Evolutionary conservation across 2,329 filamentous ascomycete species (phyloP).

Genomic region (Bipolaris gigantea): DNA sequence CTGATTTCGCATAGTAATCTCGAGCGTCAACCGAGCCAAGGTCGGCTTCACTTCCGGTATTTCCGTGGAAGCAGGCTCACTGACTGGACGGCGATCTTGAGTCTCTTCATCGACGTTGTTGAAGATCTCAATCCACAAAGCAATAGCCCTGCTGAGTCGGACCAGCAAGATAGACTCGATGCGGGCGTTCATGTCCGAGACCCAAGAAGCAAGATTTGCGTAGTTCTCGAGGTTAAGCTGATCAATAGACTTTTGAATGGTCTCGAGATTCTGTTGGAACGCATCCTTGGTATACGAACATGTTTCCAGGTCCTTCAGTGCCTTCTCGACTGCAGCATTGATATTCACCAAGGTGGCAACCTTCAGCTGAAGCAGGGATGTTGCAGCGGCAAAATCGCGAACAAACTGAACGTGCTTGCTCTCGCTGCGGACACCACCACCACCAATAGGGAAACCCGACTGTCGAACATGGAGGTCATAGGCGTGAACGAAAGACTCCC

Average conservation of each 20-base stretch:
- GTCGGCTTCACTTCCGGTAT: constrained; percentile 53
- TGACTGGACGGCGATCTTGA: constrained; percentile 29
- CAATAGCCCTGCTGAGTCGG: constrained; percentile 83
- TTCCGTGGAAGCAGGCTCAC: constrained; percentile 51
- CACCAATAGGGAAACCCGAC: constrained; percentile 59
- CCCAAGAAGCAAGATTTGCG: constrained; percentile 89
- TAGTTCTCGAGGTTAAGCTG: constrained; percentile 96
- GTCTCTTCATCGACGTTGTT: constrained; percentile 51
- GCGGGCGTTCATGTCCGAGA: constrained; percentile 79
- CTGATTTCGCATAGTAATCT: constrained; percentile 97
- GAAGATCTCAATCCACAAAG: constrained; percentile 86
- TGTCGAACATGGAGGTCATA: constrained; percentile 85
- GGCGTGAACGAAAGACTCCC: constrained; percentile 97
- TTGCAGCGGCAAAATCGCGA: constrained; percentile 84
- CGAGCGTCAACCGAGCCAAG: constrained; percentile 77
- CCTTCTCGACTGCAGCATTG: constrained; percentile 78
- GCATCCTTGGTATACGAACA: constrained; percentile 81
- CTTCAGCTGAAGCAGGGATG: constrained; percentile 86
- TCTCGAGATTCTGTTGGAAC: constrained; percentile 79
- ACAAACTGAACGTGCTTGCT: constrained; percentile 97
- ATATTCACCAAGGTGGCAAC: constrained; percentile 77
- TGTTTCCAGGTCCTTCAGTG: constrained; percentile 77
- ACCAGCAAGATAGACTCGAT: constrained; percentile 78
- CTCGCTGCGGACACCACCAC: constrained; percentile 64
- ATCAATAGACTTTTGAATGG: constrained; percentile 89